phyloP scores from a whole-genome alignment of 1,139 yeast genomes.

The Pichia sp. region DNA sequence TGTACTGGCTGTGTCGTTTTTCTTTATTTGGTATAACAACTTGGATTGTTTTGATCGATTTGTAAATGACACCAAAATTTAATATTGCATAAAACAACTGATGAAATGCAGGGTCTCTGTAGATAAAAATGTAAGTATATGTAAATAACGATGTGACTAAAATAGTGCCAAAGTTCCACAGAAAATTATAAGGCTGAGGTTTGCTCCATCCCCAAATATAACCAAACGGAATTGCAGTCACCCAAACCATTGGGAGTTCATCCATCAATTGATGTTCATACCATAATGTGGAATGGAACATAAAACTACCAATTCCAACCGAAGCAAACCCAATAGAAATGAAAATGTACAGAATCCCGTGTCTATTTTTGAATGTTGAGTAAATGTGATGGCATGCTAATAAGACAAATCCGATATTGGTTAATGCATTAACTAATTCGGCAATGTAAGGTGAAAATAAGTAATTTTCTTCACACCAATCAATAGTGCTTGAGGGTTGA shows the following conservation, averaged over 20 bases:
- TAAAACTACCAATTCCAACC: constrained; percentile 91
- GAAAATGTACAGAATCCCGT: constrained; percentile 63
- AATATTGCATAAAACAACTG: constrained; percentile 68
- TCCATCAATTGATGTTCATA: constrained; percentile 87
- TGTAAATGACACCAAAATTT: constrained; percentile 33
- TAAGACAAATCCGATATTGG: constrained; percentile 52
- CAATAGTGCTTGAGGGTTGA: constrained; percentile 56
- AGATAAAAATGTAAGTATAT: constrained; percentile 50
- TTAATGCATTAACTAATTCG: constrained; percentile 77
- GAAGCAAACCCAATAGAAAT: constrained; percentile 73
- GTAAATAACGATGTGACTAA: constrained; percentile 50
- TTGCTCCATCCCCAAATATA: constrained; percentile 66
- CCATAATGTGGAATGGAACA: constrained; percentile 89
- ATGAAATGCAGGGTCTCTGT: constrained; percentile 80
- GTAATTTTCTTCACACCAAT: constrained; percentile 96
- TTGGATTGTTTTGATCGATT: constrained; percentile 20
- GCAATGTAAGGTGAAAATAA: constrained; percentile 80
- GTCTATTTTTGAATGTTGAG: constrained; percentile 49
- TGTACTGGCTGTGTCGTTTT: constrained; percentile 17
- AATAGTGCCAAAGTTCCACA: constrained; percentile 36
- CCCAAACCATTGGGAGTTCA: constrained; percentile 96
- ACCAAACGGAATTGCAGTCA: constrained; percentile 94
- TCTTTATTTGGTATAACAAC: constrained; percentile 14
- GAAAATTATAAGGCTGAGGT: constrained; percentile 25
- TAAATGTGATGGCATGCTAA: constrained; percentile 61